These are phyloP conservation scores for Phialophora macrospora DNA, from an alignment of 2,329 filamentous ascomycete genomes.

Conservation along the genomic window DNA sequence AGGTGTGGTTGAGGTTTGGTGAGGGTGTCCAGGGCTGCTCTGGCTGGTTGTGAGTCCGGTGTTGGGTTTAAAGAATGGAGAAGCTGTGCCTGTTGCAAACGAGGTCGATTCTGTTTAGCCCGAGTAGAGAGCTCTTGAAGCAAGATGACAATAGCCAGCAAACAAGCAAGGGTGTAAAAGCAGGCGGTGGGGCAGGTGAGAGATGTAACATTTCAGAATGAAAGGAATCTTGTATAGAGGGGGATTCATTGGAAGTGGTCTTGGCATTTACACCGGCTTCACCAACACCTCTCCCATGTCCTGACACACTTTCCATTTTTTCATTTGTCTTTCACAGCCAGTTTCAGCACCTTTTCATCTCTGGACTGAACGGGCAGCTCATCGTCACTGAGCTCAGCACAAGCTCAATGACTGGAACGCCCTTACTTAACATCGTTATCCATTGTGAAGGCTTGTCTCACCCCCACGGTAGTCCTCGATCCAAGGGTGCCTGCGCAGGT, in stretches of 20 bases:
- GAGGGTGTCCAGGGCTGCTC: neutral
- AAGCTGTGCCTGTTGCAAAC: slow-evolving; percentile 16
- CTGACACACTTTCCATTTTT: neutral
- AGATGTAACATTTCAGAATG: neutral
- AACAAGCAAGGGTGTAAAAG: slow-evolving; percentile 13
- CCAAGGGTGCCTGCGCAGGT: neutral
- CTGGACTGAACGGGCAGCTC: neutral
- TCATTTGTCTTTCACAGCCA: neutral
- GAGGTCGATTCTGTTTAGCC: neutral
- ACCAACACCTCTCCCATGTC: neutral
- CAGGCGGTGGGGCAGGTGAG: neutral
- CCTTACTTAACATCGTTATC: neutral
- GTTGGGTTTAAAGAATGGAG: slow-evolving; percentile 9
- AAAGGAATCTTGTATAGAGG: neutral
- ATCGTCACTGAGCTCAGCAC: neutral
- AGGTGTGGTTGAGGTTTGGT: neutral
- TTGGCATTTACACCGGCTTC: neutral
- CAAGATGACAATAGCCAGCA: slow-evolving; percentile 1
- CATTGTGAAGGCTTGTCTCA: neutral
- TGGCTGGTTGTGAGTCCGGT: slow-evolving; percentile 2
- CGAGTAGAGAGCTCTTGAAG: neutral
- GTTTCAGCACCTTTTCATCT: neutral
- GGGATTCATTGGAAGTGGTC: neutral
- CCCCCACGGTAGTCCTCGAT: neutral
- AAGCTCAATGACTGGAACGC: neutral